Evolutionary conservation across 257 asterid species (phyloP).

Genomic region (Lantana camara): DNA sequence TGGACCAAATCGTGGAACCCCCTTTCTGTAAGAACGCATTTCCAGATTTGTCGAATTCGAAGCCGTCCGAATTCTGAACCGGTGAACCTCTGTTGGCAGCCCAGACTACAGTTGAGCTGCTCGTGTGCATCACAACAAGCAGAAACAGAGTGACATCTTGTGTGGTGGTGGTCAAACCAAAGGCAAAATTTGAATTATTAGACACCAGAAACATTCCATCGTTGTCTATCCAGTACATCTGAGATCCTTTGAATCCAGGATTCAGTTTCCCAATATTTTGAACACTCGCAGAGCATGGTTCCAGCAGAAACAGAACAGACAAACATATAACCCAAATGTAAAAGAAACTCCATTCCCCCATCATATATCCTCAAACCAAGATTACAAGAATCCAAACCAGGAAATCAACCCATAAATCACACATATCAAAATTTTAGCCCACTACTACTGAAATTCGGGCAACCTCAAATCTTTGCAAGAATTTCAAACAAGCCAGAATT

Average conservation of each 20-base stretch:
- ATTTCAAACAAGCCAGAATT: slow-evolving; percentile 12
- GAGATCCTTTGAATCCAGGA: slow-evolving; percentile 72
- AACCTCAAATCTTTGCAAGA: neutral
- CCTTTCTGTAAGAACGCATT: slow-evolving; percentile 62
- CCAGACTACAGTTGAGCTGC: slow-evolving; percentile 77
- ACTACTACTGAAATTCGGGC: neutral
- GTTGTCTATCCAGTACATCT: slow-evolving; percentile 76
- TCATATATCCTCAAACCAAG: slow-evolving; percentile 27
- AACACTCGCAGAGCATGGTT: slow-evolving; percentile 54
- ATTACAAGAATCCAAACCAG: slow-evolving; percentile 11
- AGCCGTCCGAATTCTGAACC: slow-evolving; percentile 52
- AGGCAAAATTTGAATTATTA: slow-evolving; percentile 67
- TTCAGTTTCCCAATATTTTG: slow-evolving; percentile 57
- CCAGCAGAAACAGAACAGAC: slow-evolving; percentile 34
- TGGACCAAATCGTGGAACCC: slow-evolving; percentile 65
- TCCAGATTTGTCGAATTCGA: slow-evolving; percentile 62
- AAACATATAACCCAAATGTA: slow-evolving; percentile 26
- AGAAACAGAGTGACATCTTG: slow-evolving; percentile 63
- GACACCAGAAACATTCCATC: slow-evolving; percentile 73
- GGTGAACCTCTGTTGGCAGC: slow-evolving; percentile 78
- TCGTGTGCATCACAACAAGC: slow-evolving; percentile 66
- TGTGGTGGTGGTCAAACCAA: slow-evolving; percentile 70
- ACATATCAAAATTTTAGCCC: neutral
- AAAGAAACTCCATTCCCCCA: slow-evolving; percentile 51
- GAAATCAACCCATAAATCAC: slow-evolving; percentile 2